A percentile compares a stretch with the other conserved stretches of the same genome.
Conservation (phyloP, 768 basidiomycete species). For the Multifurca ochricompacta region DNA sequence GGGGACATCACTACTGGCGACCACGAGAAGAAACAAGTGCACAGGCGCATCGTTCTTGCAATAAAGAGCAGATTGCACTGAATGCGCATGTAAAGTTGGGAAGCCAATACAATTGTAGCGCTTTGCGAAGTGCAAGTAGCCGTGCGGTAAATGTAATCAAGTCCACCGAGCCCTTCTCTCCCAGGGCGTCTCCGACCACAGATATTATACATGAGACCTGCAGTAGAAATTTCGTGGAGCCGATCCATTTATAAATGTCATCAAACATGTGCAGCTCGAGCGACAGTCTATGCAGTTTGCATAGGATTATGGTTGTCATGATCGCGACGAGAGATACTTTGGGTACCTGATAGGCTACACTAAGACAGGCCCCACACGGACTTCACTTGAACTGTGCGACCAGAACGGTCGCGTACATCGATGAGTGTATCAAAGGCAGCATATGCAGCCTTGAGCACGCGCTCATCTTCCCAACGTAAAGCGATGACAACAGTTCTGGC, state of each 20-base stretch:
- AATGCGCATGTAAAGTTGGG: slow-evolving; percentile 98
- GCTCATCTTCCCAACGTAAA: neutral
- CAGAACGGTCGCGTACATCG: neutral
- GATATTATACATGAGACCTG: slow-evolving; percentile 98
- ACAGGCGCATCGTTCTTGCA: slow-evolving; percentile 80
- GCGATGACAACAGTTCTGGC: neutral
- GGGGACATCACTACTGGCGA: too few relatives aligned
- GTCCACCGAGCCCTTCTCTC: too few relatives aligned
- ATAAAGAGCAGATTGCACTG: slow-evolving; percentile 98
- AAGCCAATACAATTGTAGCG: slow-evolving; percentile 90
- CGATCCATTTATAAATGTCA: slow-evolving; percentile 96
- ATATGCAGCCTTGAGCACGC: neutral
- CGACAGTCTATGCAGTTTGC: slow-evolving; percentile 94
- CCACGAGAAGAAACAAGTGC: too few relatives aligned
- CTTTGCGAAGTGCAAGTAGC: slow-evolving; percentile 93
- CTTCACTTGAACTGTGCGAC: neutral
- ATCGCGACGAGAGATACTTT: too few relatives aligned
- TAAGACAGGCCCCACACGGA: neutral
- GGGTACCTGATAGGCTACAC: neutral
- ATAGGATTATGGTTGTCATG: slow-evolving; percentile 45
- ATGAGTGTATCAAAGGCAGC: neutral
- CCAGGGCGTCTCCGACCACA: slow-evolving; percentile 97
- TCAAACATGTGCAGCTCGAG: slow-evolving; percentile 95
- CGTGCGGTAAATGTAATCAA: too few relatives aligned
- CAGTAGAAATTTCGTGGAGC: slow-evolving; percentile 97